Percentiles rank a stretch among this genome's conserved stretches.
phyloP scores from a whole-genome alignment of 345 rosid species.

The Brassica napus region Da-Ae NC_063449.1:42721501-42722000 shows the following conservation, averaged over 20 bases:
- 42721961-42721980: no score
- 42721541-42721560: constrained; percentile 28
- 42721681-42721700: constrained; percentile 38
- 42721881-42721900: not conserved
- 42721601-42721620: constrained; percentile 24
- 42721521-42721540: not conserved
- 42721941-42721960: no score
- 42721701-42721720: constrained; percentile 40
- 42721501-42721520: constrained; percentile 21
- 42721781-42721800: constrained; percentile 32
- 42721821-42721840: not conserved
- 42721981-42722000: no score
- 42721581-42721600: constrained; percentile 36
- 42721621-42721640: constrained; percentile 18
- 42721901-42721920: not conserved
- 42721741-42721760: constrained; percentile 34
- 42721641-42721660: constrained; percentile 36
- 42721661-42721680: constrained; percentile 41
- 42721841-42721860: not conserved
- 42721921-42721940: not conserved
- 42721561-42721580: constrained; percentile 23
- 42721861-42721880: constrained; percentile 17
- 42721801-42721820: constrained; percentile 37
- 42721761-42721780: constrained; percentile 31
- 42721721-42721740: constrained; percentile 12